A percentile compares a stretch with the other conserved stretches of the same genome.
Conservation (phyloP, 805 yeast species). For the Teunomyces pallodes region DNA sequence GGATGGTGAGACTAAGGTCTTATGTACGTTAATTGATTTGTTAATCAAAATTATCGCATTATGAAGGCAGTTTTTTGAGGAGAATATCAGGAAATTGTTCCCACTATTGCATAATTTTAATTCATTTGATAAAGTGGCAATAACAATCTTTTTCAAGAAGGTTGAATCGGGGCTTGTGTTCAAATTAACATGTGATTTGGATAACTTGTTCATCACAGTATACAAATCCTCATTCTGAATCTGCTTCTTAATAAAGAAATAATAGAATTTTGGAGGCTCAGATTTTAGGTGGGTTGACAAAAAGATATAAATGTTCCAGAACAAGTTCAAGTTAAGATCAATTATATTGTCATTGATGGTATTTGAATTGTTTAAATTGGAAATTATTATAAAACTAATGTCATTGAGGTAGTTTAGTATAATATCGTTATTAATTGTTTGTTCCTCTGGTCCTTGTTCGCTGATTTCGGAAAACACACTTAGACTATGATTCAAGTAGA, state of each 20-base stretch:
- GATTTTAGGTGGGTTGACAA: slow-evolving; percentile 40
- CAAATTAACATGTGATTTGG: slow-evolving; percentile 20
- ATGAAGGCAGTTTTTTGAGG: slow-evolving; percentile 45
- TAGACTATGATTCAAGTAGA: slow-evolving; percentile 40
- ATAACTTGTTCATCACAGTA: slow-evolving; percentile 23
- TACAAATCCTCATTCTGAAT: slow-evolving; percentile 6
- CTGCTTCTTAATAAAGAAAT: slow-evolving; percentile 13
- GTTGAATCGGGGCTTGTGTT: slow-evolving; percentile 8
- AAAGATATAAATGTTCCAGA: slow-evolving; percentile 50
- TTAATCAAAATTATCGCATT: slow-evolving; percentile 53
- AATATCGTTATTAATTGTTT: slow-evolving; percentile 42
- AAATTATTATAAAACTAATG: slow-evolving; percentile 40
- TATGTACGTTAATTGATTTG: slow-evolving; percentile 29
- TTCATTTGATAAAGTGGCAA: slow-evolving; percentile 35
- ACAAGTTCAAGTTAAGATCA: slow-evolving; percentile 28
- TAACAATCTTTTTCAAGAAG: slow-evolving; percentile 25
- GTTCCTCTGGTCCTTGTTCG: slow-evolving; percentile 13
- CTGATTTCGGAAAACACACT: slow-evolving; percentile 13
- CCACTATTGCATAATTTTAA: slow-evolving; percentile 21
- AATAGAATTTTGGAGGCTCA: slow-evolving; percentile 18
- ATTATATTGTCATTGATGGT: slow-evolving; percentile 27
- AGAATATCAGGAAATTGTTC: slow-evolving; percentile 22
- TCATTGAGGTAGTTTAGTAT: slow-evolving; percentile 51
- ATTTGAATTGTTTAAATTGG: slow-evolving; percentile 25
- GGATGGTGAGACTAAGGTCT: slow-evolving; percentile 1